phyloP scores from a whole-genome alignment of 345 rosid species.

The Cardamine chenopodiifolia region DNA sequence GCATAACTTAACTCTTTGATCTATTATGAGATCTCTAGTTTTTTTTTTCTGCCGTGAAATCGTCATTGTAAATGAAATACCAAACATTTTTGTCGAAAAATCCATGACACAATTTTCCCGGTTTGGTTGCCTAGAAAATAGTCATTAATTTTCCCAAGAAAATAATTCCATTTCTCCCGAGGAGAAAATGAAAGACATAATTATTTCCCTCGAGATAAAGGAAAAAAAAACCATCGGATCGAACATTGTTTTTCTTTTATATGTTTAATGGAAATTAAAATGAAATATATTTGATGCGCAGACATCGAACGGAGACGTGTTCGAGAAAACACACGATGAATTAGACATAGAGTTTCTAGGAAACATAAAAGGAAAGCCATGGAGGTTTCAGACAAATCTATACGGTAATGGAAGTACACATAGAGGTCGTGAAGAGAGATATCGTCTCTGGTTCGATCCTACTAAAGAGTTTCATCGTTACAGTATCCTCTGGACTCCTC shows the following conservation, averaged over 20 bases:
- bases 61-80: conserved; percentile 16
- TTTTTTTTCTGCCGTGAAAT: not conserved
- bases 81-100: conserved; percentile 20
- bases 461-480: conserved; percentile 78
- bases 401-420: conserved; percentile 91
- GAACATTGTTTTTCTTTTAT: not conserved
- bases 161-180: conserved; percentile 19
- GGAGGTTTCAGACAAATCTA: conserved; percentile 93
- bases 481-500: conserved; percentile 84
- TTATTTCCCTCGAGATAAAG: not conserved
- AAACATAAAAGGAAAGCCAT: conserved; percentile 75
- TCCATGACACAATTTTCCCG: not conserved
- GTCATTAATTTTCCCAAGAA: conserved; percentile 30
- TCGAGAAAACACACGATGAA: conserved; percentile 83
- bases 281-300: conserved; percentile 21
- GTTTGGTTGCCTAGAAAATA: conserved; percentile 27
- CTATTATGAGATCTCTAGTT: not conserved
- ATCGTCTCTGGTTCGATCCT: conserved; percentile 94
- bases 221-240: not conserved
- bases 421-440: conserved; percentile 92
- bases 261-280: not conserved
- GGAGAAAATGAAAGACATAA: not conserved
- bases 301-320: conserved; percentile 88
- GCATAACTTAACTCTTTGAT: not conserved
- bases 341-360: conserved; percentile 95